These are phyloP conservation scores for Boletus speciosus DNA, from an alignment of 768 basidiomycete genomes.

Conservation along the genomic window DNA sequence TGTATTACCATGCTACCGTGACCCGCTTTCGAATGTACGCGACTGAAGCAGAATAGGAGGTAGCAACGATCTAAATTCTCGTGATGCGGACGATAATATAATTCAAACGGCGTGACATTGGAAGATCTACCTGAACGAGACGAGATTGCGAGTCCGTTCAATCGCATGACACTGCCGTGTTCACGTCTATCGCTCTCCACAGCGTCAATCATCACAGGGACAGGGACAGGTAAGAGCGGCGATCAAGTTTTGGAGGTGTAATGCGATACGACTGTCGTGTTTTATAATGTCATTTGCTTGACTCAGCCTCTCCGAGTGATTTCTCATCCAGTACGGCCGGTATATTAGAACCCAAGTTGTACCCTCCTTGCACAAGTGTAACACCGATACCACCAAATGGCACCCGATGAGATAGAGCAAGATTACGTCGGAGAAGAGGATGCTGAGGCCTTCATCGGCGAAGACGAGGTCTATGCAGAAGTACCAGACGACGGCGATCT, in stretches of 20 bases:
- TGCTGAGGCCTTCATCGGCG: conserved; percentile 58
- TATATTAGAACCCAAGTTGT: not conserved
- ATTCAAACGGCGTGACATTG: conserved; percentile 2
- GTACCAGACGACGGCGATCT: conserved; percentile 62
- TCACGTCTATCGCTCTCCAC: conserved; percentile 17
- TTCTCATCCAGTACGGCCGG: conserved; percentile 19
- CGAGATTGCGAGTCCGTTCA: not conserved
- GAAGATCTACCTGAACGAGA: conserved; percentile 3
- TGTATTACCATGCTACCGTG: not conserved
- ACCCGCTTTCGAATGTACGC: not conserved
- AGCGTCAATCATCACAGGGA: conserved; percentile 18
- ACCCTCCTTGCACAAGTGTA: not conserved
- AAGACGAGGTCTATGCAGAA: conserved; percentile 64
- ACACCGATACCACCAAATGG: conserved; percentile 18
- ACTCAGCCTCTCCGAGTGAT: conserved; percentile 12
- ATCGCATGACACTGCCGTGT: not conserved
- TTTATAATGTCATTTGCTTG: not conserved
- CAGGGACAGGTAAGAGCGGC: conserved; percentile 7
- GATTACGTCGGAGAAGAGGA: conserved; percentile 40
- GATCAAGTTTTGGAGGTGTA: conserved; percentile 7
- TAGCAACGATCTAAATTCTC: conserved; percentile 6
- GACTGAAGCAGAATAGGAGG: not conserved
- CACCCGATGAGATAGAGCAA: conserved; percentile 37
- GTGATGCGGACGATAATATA: conserved; percentile 10
- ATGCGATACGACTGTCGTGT: conserved; percentile 13